Conservation (phyloP, 805 yeast genomes). For the Candida germanica region DNA sequence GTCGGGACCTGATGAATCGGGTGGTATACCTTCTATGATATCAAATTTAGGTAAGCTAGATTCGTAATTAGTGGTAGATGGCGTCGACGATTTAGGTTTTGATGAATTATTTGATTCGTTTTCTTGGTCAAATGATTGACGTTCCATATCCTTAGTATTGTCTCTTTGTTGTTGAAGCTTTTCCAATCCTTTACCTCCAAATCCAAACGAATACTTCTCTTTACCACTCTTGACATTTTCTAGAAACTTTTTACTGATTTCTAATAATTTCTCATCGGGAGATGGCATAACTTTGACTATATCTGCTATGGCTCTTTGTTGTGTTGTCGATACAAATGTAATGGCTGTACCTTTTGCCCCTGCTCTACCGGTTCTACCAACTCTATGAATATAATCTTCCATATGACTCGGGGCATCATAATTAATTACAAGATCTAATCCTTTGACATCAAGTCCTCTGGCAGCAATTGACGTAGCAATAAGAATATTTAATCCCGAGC, state of each 20-base stretch:
- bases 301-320: conserved; percentile 65
- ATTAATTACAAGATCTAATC: conserved; percentile 74
- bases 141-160: conserved; percentile 44
- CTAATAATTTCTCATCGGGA: conserved; percentile 47
- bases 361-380: conserved; percentile 95
- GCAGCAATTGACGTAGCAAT: conserved; percentile 95
- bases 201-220: conserved; percentile 66
- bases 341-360: conserved; percentile 61
- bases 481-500: conserved; percentile 58
- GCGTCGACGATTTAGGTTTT: not conserved
- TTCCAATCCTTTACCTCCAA: conserved; percentile 77
- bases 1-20: conserved; percentile 57
- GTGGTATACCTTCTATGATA: conserved; percentile 50
- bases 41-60: conserved; percentile 41
- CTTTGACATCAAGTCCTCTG: conserved; percentile 91
- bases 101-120: not conserved
- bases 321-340: conserved; percentile 62
- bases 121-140: conserved; percentile 41
- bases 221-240: conserved; percentile 65
- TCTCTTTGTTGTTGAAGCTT: conserved; percentile 25
- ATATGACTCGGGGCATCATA: conserved; percentile 73
- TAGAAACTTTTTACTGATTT: conserved; percentile 54
- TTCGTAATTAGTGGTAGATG: conserved; percentile 4
- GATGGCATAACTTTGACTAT: conserved; percentile 57
- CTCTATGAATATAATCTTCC: conserved; percentile 95